Percentiles rank a stretch among this genome's conserved stretches.
Conservation (phyloP, 208 protist species). For the Leishmania martiniquensis region DNA sequence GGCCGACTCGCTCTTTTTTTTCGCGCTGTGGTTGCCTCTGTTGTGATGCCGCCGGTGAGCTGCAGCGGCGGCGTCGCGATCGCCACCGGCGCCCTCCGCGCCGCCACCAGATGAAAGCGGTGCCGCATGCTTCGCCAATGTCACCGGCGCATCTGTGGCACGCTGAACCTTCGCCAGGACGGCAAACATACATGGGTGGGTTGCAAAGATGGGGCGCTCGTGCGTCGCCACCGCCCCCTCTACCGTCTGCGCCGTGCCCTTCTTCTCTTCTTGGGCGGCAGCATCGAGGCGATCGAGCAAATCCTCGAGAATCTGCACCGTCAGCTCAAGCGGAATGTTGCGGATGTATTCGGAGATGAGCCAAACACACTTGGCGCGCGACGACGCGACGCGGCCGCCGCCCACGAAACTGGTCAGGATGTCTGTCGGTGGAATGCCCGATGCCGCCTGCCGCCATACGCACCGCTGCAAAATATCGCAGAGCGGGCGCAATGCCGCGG, state of each 20-base stretch:
- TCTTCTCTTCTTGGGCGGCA: constrained; percentile 1
- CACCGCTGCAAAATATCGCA: constrained; percentile 48
- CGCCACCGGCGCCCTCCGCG: not conserved
- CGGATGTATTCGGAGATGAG: constrained; percentile 86
- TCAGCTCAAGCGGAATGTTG: constrained; percentile 84
- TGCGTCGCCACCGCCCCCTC: constrained; percentile 11
- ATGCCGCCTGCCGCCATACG: constrained; percentile 69
- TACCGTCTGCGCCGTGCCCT: not conserved
- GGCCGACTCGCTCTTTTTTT: constrained; percentile 7
- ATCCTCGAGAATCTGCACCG: constrained; percentile 73
- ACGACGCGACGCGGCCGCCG: constrained; percentile 13
- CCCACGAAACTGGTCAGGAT: constrained; percentile 51
- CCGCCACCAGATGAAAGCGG: not conserved
- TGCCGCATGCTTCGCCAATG: constrained; percentile 19
- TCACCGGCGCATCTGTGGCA: constrained; percentile 56
- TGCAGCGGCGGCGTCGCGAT: not conserved
- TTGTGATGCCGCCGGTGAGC: constrained; percentile 9
- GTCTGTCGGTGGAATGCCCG: constrained; percentile 73
- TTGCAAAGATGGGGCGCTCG: constrained; percentile 37
- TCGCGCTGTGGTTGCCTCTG: constrained; percentile 1
- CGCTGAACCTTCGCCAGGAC: constrained; percentile 91
- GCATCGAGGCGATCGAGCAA: constrained; percentile 58
- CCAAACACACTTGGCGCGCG: constrained; percentile 62
- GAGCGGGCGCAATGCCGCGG: constrained; percentile 43
- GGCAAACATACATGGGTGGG: constrained; percentile 71